Evolutionary conservation across 106 monocot genomes (phyloP), one percentile per base, ranked within the genome.

Genomic region (Vanilla planifolia): DNA sequence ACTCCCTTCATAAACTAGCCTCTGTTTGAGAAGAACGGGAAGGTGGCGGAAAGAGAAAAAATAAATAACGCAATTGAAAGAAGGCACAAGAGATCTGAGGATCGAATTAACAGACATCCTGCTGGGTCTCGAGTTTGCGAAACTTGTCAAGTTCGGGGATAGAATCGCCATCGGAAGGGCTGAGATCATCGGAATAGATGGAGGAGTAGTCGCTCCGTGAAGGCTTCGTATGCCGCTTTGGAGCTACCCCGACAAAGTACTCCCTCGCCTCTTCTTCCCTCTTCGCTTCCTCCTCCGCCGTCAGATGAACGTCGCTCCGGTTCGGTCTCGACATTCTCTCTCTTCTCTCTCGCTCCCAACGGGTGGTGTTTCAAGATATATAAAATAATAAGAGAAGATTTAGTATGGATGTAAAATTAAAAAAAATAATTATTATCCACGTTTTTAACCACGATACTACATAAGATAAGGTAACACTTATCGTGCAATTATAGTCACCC

Each of bases 191-290:
- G 37, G 62, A 55, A 64, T 68, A 74, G 15, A 52, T 40, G n/a
- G 74, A 13, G 25, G 75, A 79, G 57, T 76, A 76, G 36, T 89
- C 93, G 70, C 94, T 95, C 46, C 89, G 61, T 22, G 86, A 83
- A 6, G 89, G 94, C 68, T 95, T 95, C 58, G 94, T 62, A 80
- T 89, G 83, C 57, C 94, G 89, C 72, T 80, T 89, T 47, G 94
- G 83, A 8, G 66, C 75, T 33, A 69, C 32, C 0, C 74, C 77
- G 6, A 83, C 73, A 74, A 83, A 95, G 78, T 73, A 89, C 56
- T 80, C 78, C n/a, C 80, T 53, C 64, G 73, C 34, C 79, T 80
- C 89, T 24, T 58, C 83, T 64, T 72, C 85, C 8, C 28, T 73
- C 64, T 64, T 70, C 41, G 73, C 89, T 66, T 80, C 86, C 42